Percentiles rank a stretch among this genome's conserved stretches.
Conservation (phyloP, 1,139 yeast species). For the Blastobotrys niveus region DNA sequence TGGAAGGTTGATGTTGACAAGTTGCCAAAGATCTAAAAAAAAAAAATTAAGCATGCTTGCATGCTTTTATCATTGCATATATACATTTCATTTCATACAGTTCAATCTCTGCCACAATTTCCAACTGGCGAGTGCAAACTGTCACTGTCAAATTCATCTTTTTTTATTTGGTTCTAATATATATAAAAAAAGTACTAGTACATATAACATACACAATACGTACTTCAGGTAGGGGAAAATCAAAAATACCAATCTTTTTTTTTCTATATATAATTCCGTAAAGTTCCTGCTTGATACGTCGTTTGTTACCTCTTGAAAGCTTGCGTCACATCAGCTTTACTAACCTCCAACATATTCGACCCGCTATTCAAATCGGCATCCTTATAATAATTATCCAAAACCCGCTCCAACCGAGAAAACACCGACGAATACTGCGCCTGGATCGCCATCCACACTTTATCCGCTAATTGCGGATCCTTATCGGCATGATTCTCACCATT, state of each 20-base stretch:
- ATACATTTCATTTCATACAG: too few relatives aligned
- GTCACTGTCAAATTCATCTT: background rate
- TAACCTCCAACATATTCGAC: slow-evolving; percentile 35
- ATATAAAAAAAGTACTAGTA: background rate
- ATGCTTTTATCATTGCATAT: too few relatives aligned
- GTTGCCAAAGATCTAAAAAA: slow-evolving; percentile 46
- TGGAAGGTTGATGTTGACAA: slow-evolving; percentile 68
- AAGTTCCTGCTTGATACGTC: background rate
- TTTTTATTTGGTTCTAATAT: background rate
- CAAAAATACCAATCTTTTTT: background rate
- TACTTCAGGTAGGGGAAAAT: background rate
- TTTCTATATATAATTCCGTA: background rate
- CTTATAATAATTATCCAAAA: slow-evolving; percentile 43
- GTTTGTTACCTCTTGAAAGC: slow-evolving; percentile 30
- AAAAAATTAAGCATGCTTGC: too few relatives aligned
- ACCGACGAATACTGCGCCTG: slow-evolving; percentile 46
- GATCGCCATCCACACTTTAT: slow-evolving; percentile 48
- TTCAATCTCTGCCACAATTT: too few relatives aligned
- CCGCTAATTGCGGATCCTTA: slow-evolving; percentile 42
- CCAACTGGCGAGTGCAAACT: too few relatives aligned
- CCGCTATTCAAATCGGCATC: slow-evolving; percentile 29
- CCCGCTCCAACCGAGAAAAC: slow-evolving; percentile 37
- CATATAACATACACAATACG: too few relatives aligned
- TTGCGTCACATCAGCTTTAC: slow-evolving; percentile 41
- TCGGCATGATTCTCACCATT: slow-evolving; percentile 33